Evolutionary conservation across 2,329 filamentous ascomycete species (phyloP), one percentile per base, ranked within the genome.

Genomic region (Colletotrichum truncatum): DNA sequence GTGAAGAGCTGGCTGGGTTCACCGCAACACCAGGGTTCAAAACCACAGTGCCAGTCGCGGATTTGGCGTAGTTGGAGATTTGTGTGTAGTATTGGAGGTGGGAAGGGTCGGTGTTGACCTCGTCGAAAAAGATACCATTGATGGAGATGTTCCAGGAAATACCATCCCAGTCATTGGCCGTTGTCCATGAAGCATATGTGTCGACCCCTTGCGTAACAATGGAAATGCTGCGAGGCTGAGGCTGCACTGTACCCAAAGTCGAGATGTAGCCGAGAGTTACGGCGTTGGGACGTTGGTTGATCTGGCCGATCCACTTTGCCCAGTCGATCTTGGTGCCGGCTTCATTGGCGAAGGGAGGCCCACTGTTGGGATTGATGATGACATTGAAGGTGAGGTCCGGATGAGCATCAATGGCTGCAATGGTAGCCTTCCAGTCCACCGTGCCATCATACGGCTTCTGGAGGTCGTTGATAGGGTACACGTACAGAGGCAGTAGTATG

Each of bases 201-300:
- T 59, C 45, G 34, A 59, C 21, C 3, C 34, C 45, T 6, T 41
- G 34, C 12, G 38, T 59, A 10, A 59, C 56, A 25, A 41, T 1
- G 8, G 45, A 12, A 10, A 52, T 34, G n/a, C 52, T 34, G 1
- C 25, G 45, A 4, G 45, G 56, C 4, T 26, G 34, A 5, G 26
- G 6, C 8, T 59, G 56, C 6, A 53, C 56, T 10, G 32, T 58
- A 4, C 55, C 55, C 4, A 58, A 43, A 5, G 55, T 58, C 11
- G 55, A 58, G 41, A 58, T 39, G 55, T 51, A 58, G 11, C 55
- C 55, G 10, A 51, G 6, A 16, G 55, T 58, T n/a, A 58, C 32
- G 2, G 55, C 23, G 12, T 58, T 58, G 32, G 41, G 55, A 4
- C 55, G 45, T 23, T 32, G 6, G 18, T 59, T 59, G 45, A 59